phyloP scores from a whole-genome alignment of 73 alveolate genomes.

The Paramecium sexaurelia region DNA sequence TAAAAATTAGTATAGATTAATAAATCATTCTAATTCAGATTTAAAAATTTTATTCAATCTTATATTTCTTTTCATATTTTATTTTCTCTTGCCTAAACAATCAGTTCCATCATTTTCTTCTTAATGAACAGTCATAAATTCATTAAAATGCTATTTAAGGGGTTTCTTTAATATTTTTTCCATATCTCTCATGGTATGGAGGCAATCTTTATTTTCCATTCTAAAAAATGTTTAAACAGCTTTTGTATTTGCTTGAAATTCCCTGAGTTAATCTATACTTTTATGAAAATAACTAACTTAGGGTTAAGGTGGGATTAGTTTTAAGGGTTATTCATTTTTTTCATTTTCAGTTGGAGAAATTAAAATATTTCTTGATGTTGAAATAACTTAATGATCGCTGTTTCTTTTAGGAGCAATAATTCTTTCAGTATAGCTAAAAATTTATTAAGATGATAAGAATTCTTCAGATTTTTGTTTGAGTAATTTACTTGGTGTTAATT shows the following conservation, averaged over 20 bases:
- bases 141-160: neutral
- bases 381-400: neutral
- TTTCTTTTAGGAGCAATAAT: neutral
- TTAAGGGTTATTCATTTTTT: neutral
- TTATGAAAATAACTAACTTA: neutral
- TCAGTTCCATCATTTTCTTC: constrained; percentile 19
- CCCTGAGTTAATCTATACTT: constrained; percentile 5
- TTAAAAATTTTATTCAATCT: constrained; percentile 13
- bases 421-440: neutral
- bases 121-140: constrained; percentile 22
- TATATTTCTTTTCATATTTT: constrained; percentile 1
- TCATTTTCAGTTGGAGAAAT: neutral
- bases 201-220: neutral
- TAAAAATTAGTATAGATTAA: neutral
- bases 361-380: neutral
- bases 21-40: neutral
- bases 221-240: constrained; percentile 2
- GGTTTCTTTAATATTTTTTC: neutral
- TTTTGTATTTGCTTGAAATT: constrained; percentile 5
- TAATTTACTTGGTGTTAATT: neutral
- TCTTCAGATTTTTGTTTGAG: neutral
- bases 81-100: neutral
- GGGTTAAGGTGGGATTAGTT: neutral
- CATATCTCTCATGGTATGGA: constrained; percentile 10
- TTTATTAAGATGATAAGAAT: neutral